A percentile compares a stretch with the other conserved stretches of the same genome.
Evolutionary conservation across 2,329 filamentous ascomycete species (phyloP).

Genomic region (Xylaria sp.): DNA sequence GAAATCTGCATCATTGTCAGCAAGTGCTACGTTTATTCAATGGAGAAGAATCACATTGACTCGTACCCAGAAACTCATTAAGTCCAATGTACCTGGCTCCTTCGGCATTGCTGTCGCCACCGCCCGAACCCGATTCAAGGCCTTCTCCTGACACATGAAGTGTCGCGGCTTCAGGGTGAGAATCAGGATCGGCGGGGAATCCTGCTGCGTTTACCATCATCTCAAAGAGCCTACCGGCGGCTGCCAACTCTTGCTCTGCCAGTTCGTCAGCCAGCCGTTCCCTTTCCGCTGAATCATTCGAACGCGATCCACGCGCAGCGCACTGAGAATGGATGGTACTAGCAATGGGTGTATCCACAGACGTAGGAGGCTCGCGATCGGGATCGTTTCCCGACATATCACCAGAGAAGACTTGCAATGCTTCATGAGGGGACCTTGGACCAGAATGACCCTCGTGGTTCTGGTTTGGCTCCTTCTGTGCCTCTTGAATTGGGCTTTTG

Average conservation of each 20-base stretch:
- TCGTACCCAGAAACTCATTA: constrained; percentile 24
- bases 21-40: background rate
- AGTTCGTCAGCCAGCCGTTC: constrained; percentile 23
- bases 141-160: constrained; percentile 31
- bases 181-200: constrained; percentile 18
- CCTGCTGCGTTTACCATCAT: constrained; percentile 11
- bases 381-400: no score
- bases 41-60: background rate
- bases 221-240: constrained; percentile 28
- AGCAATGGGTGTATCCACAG: constrained; percentile 10
- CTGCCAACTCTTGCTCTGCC: constrained; percentile 26
- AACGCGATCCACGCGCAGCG: constrained; percentile 19
- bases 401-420: background rate
- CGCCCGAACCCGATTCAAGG: constrained; percentile 22
- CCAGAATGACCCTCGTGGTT: background rate
- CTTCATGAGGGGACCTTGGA: background rate
- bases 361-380: background rate
- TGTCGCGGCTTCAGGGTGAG: constrained; percentile 6
- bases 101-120: constrained; percentile 18
- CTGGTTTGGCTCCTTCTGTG: background rate
- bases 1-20: constrained; percentile 21
- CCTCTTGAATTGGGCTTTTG: background rate
- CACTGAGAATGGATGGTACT: background rate
- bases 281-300: constrained; percentile 10
- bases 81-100: constrained; percentile 1